phyloP scores from a whole-genome alignment of 768 basidiomycete genomes.

The Podaxis rugospora region DNA sequence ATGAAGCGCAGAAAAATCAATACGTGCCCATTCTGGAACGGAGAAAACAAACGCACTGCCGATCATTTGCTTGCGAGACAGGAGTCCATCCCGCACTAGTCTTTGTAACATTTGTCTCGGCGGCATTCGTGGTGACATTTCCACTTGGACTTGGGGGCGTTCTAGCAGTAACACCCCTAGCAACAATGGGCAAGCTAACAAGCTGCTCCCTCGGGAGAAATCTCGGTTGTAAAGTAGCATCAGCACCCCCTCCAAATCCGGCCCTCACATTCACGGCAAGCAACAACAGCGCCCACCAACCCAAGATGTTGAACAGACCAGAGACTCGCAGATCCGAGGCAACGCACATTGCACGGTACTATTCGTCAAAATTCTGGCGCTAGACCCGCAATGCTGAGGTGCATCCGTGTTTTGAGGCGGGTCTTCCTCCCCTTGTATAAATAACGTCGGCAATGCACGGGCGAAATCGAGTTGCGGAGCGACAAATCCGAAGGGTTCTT shows the following conservation, averaged over 20 bases:
- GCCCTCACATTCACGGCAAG: background rate
- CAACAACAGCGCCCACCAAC: background rate
- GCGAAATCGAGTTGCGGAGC: background rate
- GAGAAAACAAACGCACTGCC: conserved; percentile 30
- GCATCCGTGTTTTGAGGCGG: background rate
- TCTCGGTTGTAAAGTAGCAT: background rate
- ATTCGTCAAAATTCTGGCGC: background rate
- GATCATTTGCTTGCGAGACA: conserved; percentile 42
- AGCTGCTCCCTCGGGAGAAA: conserved; percentile 6
- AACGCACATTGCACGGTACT: background rate
- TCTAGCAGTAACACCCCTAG: background rate
- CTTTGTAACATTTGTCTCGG: conserved; percentile 12
- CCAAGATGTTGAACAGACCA: background rate
- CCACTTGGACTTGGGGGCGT: background rate
- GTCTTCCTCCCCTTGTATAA: background rate
- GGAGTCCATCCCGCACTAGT: conserved; percentile 36
- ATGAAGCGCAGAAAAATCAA: background rate
- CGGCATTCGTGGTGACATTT: background rate
- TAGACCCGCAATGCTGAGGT: background rate
- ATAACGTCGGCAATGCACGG: background rate
- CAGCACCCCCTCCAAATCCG: background rate
- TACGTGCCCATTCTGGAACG: background rate
- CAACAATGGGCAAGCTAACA: background rate
- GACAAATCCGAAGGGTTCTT: background rate
- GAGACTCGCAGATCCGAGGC: background rate